Conservation (phyloP, 768 basidiomycete species). For the Mycena polygramma region DNA sequence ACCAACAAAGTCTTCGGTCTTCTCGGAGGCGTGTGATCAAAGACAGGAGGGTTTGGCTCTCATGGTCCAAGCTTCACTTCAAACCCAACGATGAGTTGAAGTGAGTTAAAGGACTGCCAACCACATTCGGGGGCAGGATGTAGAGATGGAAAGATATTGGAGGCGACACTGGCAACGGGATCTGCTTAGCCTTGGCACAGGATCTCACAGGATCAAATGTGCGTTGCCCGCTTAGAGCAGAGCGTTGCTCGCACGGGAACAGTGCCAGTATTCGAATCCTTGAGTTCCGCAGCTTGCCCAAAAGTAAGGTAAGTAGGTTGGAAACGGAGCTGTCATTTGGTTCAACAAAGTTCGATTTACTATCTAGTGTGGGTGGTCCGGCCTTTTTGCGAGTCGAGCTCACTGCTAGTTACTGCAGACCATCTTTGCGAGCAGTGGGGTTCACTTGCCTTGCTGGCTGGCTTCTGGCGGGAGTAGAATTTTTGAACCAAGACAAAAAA, state of each 20-base stretch:
- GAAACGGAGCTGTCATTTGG: not conserved
- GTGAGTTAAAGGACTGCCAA: not conserved
- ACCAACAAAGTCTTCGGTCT: not conserved
- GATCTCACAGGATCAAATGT: not conserved
- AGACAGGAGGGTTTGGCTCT: not conserved
- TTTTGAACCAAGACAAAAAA: conserved; percentile 1
- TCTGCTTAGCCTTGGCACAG: conserved; percentile 5
- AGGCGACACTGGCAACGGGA: not conserved
- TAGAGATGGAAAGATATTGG: not conserved
- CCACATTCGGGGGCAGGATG: not conserved
- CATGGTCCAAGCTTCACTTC: too few species aligned
- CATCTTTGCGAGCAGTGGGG: too few species aligned
- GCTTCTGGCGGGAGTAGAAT: not conserved
- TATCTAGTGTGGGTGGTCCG: too few species aligned
- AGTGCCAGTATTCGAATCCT: too few species aligned
- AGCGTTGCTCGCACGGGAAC: not conserved
- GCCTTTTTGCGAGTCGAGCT: too few species aligned
- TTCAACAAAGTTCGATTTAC: not conserved
- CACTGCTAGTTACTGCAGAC: too few species aligned
- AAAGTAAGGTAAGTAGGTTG: too few species aligned
- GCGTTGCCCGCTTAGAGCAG: not conserved
- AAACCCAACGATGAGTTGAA: too few species aligned
- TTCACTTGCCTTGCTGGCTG: too few species aligned
- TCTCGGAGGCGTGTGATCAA: conserved; percentile 1
- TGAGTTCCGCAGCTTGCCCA: too few species aligned